Percentiles rank a stretch among this genome's conserved stretches.
Evolutionary conservation across 129 eudicot species (phyloP).

Genomic region (Calendula officinalis): DNA sequence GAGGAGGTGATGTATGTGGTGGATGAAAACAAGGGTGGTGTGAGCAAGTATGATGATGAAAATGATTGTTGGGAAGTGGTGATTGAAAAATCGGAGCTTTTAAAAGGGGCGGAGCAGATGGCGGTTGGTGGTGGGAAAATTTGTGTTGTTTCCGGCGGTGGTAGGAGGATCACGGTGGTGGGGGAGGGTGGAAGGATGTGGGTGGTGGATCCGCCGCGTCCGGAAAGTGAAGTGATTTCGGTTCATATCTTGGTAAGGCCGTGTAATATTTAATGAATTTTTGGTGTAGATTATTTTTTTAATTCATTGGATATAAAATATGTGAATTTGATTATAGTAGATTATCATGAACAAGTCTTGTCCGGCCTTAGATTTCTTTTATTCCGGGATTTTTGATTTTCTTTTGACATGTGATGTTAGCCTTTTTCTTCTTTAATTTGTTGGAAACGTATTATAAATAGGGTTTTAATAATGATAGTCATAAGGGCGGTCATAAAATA

Average conservation of each 20-base stretch:
- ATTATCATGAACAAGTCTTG: neutral
- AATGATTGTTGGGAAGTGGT: slow-evolving; percentile 51
- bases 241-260: slow-evolving; percentile 59
- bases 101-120: slow-evolving; percentile 53
- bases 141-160: slow-evolving; percentile 45
- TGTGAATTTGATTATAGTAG: too few relatives aligned
- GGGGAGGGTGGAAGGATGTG: slow-evolving; percentile 35
- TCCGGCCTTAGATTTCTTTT: slow-evolving; percentile 28
- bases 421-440: neutral
- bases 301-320: too few relatives aligned
- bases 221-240: slow-evolving; percentile 47
- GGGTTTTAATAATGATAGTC: too few relatives aligned
- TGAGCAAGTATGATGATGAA: slow-evolving; percentile 43
- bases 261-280: slow-evolving; percentile 11
- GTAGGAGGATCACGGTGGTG: slow-evolving; percentile 42
- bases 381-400: neutral
- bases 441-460: too few relatives aligned
- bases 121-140: slow-evolving; percentile 50
- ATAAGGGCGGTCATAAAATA: too few relatives aligned
- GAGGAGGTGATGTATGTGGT: slow-evolving; percentile 48
- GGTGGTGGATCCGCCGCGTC: slow-evolving; percentile 42
- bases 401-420: neutral
- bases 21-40: slow-evolving; percentile 48
- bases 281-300: neutral
- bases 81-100: slow-evolving; percentile 29